Evolutionary conservation across 2,329 filamentous ascomycete species (phyloP).

Genomic region (Mollisia scopiformis): DNA sequence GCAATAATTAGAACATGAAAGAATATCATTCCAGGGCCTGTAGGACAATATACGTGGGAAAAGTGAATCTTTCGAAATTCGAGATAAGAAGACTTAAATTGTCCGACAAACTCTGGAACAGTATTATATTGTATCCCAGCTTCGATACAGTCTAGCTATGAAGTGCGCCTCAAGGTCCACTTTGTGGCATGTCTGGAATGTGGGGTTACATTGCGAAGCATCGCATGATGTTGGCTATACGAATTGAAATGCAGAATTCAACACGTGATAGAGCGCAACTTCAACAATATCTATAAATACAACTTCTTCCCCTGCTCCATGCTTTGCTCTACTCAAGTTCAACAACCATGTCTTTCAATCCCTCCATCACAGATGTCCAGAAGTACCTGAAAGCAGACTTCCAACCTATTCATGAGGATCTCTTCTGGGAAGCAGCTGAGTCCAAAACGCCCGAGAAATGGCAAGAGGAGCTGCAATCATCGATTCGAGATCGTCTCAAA

Average conservation of each 20-base stretch:
- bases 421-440: background rate
- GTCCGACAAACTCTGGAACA: too few species aligned
- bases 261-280: background rate
- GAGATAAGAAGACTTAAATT: too few species aligned
- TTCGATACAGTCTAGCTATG: too few species aligned
- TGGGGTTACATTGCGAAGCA: background rate
- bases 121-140: too few species aligned
- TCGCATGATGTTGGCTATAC: background rate
- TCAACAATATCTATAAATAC: too few species aligned
- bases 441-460: background rate
- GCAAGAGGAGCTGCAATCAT: background rate
- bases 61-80: too few species aligned
- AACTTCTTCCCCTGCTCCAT: too few species aligned
- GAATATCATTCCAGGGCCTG: too few species aligned
- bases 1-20: too few species aligned
- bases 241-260: background rate
- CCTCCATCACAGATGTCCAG: background rate
- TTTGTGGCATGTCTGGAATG: background rate
- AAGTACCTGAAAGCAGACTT: background rate
- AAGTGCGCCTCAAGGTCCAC: too few species aligned
- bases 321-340: too few species aligned
- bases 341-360: background rate
- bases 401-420: background rate
- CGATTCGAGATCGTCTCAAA: background rate
- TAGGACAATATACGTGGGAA: too few species aligned